Percentiles rank a stretch among this genome's conserved stretches.
These are phyloP conservation scores for Calonectria fujianensis DNA, from an alignment of 2,329 filamentous ascomycete species.

Conservation along the genomic window DNA sequence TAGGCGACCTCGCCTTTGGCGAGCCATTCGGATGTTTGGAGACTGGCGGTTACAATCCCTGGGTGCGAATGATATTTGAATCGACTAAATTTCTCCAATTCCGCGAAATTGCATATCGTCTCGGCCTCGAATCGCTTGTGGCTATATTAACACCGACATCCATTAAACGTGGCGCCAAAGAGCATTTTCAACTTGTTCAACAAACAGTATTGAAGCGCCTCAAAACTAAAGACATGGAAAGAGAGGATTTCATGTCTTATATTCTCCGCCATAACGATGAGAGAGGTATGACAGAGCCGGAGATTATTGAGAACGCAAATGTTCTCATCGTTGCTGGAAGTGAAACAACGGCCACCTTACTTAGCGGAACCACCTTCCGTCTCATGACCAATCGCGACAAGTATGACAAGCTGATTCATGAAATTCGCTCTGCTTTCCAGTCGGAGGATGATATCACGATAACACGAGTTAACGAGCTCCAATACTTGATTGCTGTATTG, in stretches of 20 bases:
- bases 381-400: slow-evolving; percentile 15
- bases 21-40: slow-evolving; percentile 7
- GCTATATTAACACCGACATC: neutral
- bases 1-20: slow-evolving; percentile 2
- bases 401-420: slow-evolving; percentile 1
- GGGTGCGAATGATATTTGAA: slow-evolving; percentile 4
- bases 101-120: neutral
- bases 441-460: neutral
- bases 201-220: slow-evolving; percentile 1
- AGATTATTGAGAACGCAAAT: slow-evolving; percentile 5
- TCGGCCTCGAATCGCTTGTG: neutral
- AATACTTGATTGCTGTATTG: slow-evolving; percentile 5
- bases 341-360: neutral
- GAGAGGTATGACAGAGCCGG: neutral
- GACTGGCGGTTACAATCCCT: slow-evolving; percentile 1
- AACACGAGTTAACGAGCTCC: neutral
- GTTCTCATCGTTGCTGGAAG: slow-evolving; percentile 5
- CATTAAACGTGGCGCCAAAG: neutral
- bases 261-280: slow-evolving; percentile 11
- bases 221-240: neutral
- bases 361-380: neutral
- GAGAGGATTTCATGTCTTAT: slow-evolving; percentile 14
- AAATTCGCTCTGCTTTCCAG: slow-evolving; percentile 2
- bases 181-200: neutral
- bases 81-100: neutral